Conservation (phyloP, 176 grass and related monocot genomes). For the Areca catechu region DNA sequence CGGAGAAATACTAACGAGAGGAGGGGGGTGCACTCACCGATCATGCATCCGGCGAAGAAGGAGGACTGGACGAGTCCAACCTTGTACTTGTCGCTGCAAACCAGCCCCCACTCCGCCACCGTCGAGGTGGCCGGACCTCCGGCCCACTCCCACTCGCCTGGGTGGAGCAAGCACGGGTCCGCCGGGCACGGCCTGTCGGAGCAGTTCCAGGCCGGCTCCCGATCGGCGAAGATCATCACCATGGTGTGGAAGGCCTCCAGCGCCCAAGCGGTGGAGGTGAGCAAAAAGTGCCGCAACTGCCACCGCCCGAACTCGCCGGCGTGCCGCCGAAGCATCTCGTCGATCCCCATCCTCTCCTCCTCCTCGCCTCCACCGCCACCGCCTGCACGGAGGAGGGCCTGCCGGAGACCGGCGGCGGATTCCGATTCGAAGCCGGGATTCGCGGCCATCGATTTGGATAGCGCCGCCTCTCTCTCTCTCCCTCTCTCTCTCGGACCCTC, state of each 20-base stretch:
- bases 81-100: slow-evolving; percentile 78
- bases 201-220: slow-evolving; percentile 36
- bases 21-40: slow-evolving; percentile 32
- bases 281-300: slow-evolving; percentile 89
- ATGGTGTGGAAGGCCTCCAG: slow-evolving; percentile 90
- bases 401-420: not conserved
- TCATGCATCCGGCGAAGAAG: slow-evolving; percentile 78
- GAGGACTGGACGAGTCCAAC: slow-evolving; percentile 59
- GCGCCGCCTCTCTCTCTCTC: not conserved
- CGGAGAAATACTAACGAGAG: too few relatives aligned
- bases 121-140: slow-evolving; percentile 41
- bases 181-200: not conserved
- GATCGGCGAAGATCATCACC: slow-evolving; percentile 91
- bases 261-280: slow-evolving; percentile 69
- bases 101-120: slow-evolving; percentile 64
- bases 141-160: slow-evolving; percentile 49
- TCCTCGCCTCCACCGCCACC: not conserved
- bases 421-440: not conserved
- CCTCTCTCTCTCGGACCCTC: too few relatives aligned
- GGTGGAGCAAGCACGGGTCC: slow-evolving; percentile 30
- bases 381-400: slow-evolving; percentile 1
- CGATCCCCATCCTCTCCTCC: slow-evolving; percentile 42
- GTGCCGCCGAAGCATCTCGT: slow-evolving; percentile 50
- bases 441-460: not conserved
- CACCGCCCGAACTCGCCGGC: slow-evolving; percentile 82